These are phyloP conservation scores for Ophiostoma populinum DNA, from an alignment of 2,329 filamentous ascomycete genomes.

Conservation along the genomic window DNA sequence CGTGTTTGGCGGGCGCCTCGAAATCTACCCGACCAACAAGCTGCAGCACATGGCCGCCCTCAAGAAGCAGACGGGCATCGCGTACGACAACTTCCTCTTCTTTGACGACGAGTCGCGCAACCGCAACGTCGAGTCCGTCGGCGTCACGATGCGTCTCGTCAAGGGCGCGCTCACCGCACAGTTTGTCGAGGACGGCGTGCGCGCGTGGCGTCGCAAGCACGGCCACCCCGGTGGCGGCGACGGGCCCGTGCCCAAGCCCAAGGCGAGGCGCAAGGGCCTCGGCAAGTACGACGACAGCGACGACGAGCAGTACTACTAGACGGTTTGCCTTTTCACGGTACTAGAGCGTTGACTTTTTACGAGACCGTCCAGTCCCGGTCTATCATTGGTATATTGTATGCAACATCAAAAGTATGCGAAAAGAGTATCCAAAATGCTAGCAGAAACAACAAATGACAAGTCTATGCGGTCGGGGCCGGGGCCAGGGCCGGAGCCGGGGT, in stretches of 20 bases:
- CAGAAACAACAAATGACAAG: background rate
- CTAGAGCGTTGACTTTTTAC: too few relatives aligned
- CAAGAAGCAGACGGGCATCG: slow-evolving; percentile 50
- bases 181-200: slow-evolving; percentile 65
- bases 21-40: slow-evolving; percentile 66
- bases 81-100: slow-evolving; percentile 77
- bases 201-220: slow-evolving; percentile 48
- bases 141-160: slow-evolving; percentile 73
- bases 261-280: background rate
- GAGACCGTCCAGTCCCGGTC: too few relatives aligned
- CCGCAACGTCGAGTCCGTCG: slow-evolving; percentile 59
- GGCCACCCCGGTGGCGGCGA: slow-evolving; percentile 42
- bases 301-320: too few relatives aligned
- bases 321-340: too few relatives aligned
- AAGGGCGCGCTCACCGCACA: slow-evolving; percentile 58
- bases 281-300: background rate
- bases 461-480: background rate
- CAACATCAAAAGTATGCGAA: background rate
- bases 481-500: background rate
- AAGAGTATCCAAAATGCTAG: slow-evolving; percentile 3
- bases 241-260: too few relatives aligned
- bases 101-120: slow-evolving; percentile 89
- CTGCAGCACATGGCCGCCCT: slow-evolving; percentile 68
- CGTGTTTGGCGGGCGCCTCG: slow-evolving; percentile 40
- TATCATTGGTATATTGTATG: too few relatives aligned